Conservation (phyloP, 129 eudicot genomes). For the Ambrosia artemisiifolia region DNA sequence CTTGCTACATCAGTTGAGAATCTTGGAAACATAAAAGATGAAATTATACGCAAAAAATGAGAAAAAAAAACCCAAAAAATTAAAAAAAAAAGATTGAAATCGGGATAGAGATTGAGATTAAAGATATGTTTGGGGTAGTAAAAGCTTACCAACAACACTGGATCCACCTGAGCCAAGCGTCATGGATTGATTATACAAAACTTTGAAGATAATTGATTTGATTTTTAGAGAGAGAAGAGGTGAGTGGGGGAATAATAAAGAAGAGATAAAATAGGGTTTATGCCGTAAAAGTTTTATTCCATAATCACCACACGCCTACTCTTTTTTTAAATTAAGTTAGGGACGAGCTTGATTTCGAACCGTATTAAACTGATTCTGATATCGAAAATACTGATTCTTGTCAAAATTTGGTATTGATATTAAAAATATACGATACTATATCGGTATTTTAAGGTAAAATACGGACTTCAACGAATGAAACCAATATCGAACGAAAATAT, state of each 20-base stretch:
- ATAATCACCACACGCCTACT: too few relatives aligned
- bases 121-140: background rate
- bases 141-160: slow-evolving; percentile 62
- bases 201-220: slow-evolving; percentile 29
- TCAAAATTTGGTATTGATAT: too few relatives aligned
- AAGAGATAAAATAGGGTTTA: background rate
- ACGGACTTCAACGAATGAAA: too few relatives aligned
- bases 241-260: slow-evolving; percentile 20
- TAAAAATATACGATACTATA: too few relatives aligned
- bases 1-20: background rate
- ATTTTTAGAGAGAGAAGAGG: background rate
- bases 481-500: too few relatives aligned
- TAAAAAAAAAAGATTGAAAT: background rate
- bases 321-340: too few relatives aligned
- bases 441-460: too few relatives aligned
- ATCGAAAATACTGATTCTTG: too few relatives aligned
- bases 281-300: too few relatives aligned
- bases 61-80: background rate
- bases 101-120: slow-evolving; percentile 2
- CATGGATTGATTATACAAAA: slow-evolving; percentile 33
- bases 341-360: too few relatives aligned
- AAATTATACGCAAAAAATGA: background rate
- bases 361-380: too few relatives aligned
- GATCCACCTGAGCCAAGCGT: slow-evolving; percentile 94
- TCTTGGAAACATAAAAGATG: background rate